These are phyloP conservation scores for Agarophyton chilense DNA, from an alignment of 23 red algal genomes.

Conservation along the genomic window DNA sequence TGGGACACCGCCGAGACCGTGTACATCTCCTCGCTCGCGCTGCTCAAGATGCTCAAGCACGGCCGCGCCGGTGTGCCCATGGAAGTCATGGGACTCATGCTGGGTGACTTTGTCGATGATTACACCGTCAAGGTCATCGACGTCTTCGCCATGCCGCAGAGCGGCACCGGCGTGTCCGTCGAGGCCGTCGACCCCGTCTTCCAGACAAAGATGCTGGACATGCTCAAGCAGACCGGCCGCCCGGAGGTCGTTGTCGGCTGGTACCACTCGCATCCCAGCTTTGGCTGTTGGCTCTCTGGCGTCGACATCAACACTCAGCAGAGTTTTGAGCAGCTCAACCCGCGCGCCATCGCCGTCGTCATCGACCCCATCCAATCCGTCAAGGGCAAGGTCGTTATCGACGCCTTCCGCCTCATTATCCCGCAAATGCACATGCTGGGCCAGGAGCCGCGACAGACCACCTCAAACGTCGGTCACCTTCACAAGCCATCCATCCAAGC, in stretches of 20 bases:
- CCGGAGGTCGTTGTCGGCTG: conserved; percentile 98
- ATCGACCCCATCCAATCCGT: conserved; percentile 98
- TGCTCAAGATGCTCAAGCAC: conserved; percentile 99
- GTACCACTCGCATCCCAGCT: conserved; percentile 98
- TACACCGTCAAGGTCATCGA: conserved; percentile 99
- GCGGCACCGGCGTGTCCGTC: conserved; percentile 94
- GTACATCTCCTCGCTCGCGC: conserved; percentile 97
- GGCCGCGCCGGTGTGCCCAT: conserved; percentile 98
- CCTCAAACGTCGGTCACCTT: conserved; percentile 90
- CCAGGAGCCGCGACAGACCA: conserved; percentile 98
- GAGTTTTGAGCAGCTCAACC: conserved; percentile 97
- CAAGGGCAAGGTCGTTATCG: conserved; percentile 98
- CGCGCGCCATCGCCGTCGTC: conserved; percentile 93
- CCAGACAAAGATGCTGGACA: conserved; percentile 98
- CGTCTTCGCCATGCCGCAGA: conserved; percentile 99
- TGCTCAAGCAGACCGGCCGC: conserved; percentile 96
- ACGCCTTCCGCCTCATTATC: conserved; percentile 93
- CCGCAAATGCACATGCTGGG: conserved; percentile 93
- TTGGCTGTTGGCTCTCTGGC: conserved; percentile 99
- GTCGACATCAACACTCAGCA: conserved; percentile 99
- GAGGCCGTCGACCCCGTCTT: conserved; percentile 98
- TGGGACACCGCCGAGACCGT: conserved; percentile 96
- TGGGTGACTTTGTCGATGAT: conserved; percentile 99
- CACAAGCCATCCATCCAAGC: conserved; percentile 99
- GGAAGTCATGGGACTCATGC: conserved; percentile 99